Conservation (phyloP, 768 basidiomycete genomes). For the Sutorius australiensis region DNA sequence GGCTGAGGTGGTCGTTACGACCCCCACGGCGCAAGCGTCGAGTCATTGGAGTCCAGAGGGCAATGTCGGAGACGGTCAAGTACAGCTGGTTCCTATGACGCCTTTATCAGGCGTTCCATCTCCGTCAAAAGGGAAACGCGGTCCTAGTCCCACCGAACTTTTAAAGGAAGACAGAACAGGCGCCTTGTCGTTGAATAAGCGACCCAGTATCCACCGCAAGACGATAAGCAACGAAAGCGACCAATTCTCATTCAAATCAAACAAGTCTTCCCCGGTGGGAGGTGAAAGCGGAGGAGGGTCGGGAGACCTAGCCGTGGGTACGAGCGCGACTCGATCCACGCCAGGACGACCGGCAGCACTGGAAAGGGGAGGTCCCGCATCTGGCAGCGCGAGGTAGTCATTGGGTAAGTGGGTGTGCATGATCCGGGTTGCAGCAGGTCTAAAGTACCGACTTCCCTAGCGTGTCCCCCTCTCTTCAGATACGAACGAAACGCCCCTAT, state of each 20-base stretch:
- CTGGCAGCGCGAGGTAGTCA: slow-evolving; percentile 14
- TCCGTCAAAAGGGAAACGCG: slow-evolving; percentile 54
- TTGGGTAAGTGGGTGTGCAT: slow-evolving; percentile 12
- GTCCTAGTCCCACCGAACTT: slow-evolving; percentile 69
- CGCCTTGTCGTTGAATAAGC: slow-evolving; percentile 53
- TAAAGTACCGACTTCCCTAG: slow-evolving; percentile 5
- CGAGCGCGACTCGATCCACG: neutral
- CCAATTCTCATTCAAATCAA: slow-evolving; percentile 11
- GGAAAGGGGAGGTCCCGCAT: slow-evolving; percentile 4
- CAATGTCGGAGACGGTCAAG: slow-evolving; percentile 1
- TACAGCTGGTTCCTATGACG: slow-evolving; percentile 5
- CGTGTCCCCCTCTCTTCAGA: slow-evolving; percentile 9
- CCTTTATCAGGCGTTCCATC: slow-evolving; percentile 23
- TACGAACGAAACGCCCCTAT: neutral
- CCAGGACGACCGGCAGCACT: slow-evolving; percentile 6
- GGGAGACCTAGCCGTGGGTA: neutral
- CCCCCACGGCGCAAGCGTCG: neutral
- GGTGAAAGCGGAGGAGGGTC: slow-evolving; percentile 10
- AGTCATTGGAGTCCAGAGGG: slow-evolving; percentile 6
- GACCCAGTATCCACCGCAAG: slow-evolving; percentile 62
- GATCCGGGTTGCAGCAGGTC: slow-evolving; percentile 3
- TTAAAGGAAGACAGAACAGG: slow-evolving; percentile 58
- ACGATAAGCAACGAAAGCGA: slow-evolving; percentile 8
- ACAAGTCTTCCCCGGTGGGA: slow-evolving; percentile 2
- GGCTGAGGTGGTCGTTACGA: neutral